Base-by-base conservation (phyloP, 2,329 filamentous ascomycete species). In the Aspergillus calidoustus region DNA sequence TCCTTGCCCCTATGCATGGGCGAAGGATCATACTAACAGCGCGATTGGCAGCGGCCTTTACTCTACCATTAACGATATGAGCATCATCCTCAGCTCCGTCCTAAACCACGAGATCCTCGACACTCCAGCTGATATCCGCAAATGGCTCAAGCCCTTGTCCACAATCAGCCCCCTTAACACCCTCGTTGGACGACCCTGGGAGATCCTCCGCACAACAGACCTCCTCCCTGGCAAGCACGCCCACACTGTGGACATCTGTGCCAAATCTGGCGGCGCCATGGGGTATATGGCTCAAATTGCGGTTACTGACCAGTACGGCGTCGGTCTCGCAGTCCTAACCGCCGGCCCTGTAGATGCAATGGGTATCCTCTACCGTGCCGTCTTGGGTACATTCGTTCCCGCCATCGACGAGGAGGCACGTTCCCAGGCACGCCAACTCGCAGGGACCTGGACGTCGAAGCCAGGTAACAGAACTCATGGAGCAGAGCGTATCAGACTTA, bases 101-200 rank as follows among this genome's bases (percentile, higher is more conserved):
- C 71, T 79, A 1, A 67, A 71, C 2, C 64, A 71, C 2, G 69
- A 66, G 0, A 43, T 75, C 3, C 64, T 69, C n/a, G 31, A 73
- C 8, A 69, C 69, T 0, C 57, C 68, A 0, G 52, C 72, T 1
- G 58, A 72, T 50, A 69, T 70, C 8, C 23, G 67, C 28, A 60
- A 66, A 23, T 79, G 77, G 77, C 69, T 79, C 6, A 78, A 79
- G 30, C 77, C 77, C 0, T 54, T 51, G 0, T 67, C 75, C 0
- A 71, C 74, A 31, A 71, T 72, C 1, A 75, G 75, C 2, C 71
- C 72, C 3, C 63, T 66, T 0, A 64, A 69, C 28, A 69, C 67
- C 13, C 69, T 76, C 23, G 75, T 76, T 3, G 77, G 77, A 3
- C 71, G 73, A 66, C 76, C 77, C 0, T 79, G 77, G 78, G 77